Percentiles rank a stretch among this genome's conserved stretches.
phyloP scores from a whole-genome alignment of 2,329 filamentous ascomycete genomes.

The Colletotrichum nymphaeae region DNA sequence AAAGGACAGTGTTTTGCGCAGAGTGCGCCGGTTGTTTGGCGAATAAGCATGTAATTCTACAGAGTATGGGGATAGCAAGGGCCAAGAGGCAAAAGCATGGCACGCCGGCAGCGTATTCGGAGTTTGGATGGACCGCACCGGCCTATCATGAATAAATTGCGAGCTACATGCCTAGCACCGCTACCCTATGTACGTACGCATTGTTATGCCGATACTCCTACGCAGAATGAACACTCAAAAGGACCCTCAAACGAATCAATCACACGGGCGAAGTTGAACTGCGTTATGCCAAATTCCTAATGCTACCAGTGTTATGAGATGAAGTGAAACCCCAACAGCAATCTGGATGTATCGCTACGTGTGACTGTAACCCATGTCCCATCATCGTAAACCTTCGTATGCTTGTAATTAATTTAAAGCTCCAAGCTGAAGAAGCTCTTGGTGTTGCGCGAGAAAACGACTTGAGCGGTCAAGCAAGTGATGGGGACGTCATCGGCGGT shows the following conservation, averaged over 20 bases:
- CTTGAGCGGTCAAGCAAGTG: conserved; percentile 85
- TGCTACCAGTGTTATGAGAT: conserved; percentile 35
- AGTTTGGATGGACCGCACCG: neutral
- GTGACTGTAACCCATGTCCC: conserved; percentile 29
- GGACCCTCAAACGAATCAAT: neutral
- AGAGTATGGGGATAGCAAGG: neutral
- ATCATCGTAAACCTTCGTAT: conserved; percentile 31
- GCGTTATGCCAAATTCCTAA: conserved; percentile 16
- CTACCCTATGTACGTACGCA: conserved; percentile 34
- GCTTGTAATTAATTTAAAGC: conserved; percentile 44
- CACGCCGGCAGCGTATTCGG: neutral
- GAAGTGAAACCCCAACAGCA: conserved; percentile 18
- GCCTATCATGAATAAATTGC: conserved; percentile 21
- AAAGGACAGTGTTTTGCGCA: conserved; percentile 95
- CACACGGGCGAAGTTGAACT: conserved; percentile 15
- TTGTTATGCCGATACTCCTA: conserved; percentile 31
- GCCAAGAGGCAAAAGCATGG: neutral
- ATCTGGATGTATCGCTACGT: conserved; percentile 28
- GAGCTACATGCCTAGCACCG: conserved; percentile 29
- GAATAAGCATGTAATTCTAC: conserved; percentile 62
- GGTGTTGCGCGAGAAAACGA: conserved; percentile 66
- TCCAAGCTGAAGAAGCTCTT: conserved; percentile 52
- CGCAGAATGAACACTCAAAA: conserved; percentile 18
- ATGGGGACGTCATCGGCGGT: conserved; percentile 79
- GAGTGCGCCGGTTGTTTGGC: conserved; percentile 77